These are phyloP conservation scores for Lithospermum erythrorhizon DNA, from an alignment of 257 asterid genomes.

Conservation along the genomic window DNA sequence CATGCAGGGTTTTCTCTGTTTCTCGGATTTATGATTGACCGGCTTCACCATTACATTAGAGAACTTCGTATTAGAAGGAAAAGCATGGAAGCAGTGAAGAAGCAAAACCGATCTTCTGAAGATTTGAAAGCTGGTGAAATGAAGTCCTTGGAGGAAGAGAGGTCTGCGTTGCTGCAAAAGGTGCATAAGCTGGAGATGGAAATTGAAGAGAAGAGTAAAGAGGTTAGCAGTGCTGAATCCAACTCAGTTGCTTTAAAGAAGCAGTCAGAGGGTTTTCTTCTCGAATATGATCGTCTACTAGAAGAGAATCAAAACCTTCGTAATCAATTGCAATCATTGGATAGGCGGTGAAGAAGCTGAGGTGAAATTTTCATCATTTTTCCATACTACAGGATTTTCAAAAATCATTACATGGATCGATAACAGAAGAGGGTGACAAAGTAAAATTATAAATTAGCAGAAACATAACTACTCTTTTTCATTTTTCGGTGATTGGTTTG, in stretches of 20 bases:
- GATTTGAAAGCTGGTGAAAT: constrained; percentile 40
- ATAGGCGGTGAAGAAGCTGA: constrained; percentile 31
- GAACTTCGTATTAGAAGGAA: constrained; percentile 76
- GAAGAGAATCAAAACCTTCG: constrained; percentile 80
- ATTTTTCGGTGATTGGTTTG: too few species aligned
- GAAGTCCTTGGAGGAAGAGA: constrained; percentile 55
- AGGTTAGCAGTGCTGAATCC: constrained; percentile 50
- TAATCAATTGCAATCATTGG: constrained; percentile 62
- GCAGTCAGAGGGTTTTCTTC: constrained; percentile 84
- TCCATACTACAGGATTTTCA: too few species aligned
- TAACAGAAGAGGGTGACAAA: too few species aligned
- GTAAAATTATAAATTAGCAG: too few species aligned
- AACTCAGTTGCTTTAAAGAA: constrained; percentile 64
- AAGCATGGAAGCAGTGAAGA: constrained; percentile 60
- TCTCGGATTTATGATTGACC: constrained; percentile 74
- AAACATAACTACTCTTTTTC: too few species aligned
- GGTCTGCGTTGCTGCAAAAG: constrained; percentile 26
- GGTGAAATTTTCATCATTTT: neutral
- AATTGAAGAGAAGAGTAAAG: constrained; percentile 50
- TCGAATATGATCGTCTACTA: constrained; percentile 74
- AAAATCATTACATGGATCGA: neutral
- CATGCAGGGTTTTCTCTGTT: constrained; percentile 67
- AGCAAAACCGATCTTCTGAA: constrained; percentile 50
- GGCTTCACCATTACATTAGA: constrained; percentile 71
- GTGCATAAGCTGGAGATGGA: constrained; percentile 44